Evolutionary conservation across 257 asterid genomes (phyloP).

Genomic region (Thymus quinquecostatus): DNA sequence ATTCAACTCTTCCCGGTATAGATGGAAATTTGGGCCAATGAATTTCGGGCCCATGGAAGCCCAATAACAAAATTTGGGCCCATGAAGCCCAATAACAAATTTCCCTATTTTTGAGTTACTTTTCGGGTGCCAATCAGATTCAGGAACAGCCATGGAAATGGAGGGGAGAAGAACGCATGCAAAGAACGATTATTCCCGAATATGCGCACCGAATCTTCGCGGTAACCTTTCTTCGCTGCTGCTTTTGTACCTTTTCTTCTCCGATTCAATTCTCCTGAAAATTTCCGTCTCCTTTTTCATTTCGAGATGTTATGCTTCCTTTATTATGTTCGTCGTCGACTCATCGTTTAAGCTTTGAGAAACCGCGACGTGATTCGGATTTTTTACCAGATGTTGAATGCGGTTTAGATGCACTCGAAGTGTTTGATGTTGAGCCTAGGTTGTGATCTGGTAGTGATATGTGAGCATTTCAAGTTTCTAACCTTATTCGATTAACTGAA

Average conservation of each 20-base stretch:
- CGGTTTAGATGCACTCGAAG: neutral
- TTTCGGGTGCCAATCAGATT: neutral
- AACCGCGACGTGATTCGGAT: conserved; percentile 10
- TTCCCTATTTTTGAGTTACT: neutral
- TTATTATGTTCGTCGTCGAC: neutral
- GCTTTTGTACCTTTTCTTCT: conserved; percentile 7
- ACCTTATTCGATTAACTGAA: neutral
- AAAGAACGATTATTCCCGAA: neutral
- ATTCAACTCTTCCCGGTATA: no score
- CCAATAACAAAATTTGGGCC: no score
- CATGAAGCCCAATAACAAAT: neutral
- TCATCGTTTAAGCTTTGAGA: conserved; percentile 1
- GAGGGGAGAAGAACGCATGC: conserved; percentile 8
- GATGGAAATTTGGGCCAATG: no score
- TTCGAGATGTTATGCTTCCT: conserved; percentile 1
- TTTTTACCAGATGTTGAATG: no score
- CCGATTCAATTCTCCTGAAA: neutral
- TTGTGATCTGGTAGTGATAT: neutral
- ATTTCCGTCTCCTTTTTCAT: conserved; percentile 15
- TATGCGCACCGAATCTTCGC: conserved; percentile 17
- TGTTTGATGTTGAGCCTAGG: conserved; percentile 19
- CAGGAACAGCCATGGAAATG: neutral
- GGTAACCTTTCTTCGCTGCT: conserved; percentile 20
- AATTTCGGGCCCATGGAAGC: no score
- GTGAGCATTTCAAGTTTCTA: neutral